phyloP scores from a whole-genome alignment of 306 rosid genomes.

The Acacia crassicarpa region DNA sequence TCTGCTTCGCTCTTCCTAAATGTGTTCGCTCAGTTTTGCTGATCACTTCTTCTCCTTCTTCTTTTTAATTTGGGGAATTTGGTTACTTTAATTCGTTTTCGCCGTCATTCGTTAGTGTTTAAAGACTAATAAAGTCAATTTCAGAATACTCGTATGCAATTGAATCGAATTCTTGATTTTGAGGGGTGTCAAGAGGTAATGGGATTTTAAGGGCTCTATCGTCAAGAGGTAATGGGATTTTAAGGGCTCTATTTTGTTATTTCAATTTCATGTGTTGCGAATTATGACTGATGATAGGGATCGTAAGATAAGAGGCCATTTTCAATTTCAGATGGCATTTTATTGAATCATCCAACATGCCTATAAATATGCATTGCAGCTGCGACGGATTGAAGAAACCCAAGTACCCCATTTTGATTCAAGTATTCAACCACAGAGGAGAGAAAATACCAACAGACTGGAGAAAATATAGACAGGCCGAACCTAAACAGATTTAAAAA shows the following conservation, averaged over 20 bases:
- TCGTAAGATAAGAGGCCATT: too few relatives aligned
- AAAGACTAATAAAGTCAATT: neutral
- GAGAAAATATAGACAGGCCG: neutral
- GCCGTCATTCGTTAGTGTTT: neutral
- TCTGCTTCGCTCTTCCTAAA: neutral
- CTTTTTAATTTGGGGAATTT: neutral
- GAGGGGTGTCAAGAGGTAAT: neutral
- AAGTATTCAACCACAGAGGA: neutral
- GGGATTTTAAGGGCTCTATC: neutral
- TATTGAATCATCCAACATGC: neutral
- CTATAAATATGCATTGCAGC: neutral
- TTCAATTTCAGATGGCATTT: neutral
- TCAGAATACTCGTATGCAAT: neutral
- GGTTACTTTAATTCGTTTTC: neutral
- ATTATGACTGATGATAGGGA: neutral
- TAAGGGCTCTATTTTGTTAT: neutral
- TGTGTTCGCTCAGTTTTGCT: neutral
- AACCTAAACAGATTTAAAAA: neutral
- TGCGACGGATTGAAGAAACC: neutral
- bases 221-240: neutral
- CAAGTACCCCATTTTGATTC: neutral
- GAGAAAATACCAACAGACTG: neutral
- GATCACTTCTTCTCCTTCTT: neutral
- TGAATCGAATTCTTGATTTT: slow-evolving; percentile 13
- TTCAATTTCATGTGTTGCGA: neutral